A percentile compares a stretch with the other conserved stretches of the same genome.
Conservation (phyloP, 805 yeast genomes). For the Suhomyces sp. region DNA sequence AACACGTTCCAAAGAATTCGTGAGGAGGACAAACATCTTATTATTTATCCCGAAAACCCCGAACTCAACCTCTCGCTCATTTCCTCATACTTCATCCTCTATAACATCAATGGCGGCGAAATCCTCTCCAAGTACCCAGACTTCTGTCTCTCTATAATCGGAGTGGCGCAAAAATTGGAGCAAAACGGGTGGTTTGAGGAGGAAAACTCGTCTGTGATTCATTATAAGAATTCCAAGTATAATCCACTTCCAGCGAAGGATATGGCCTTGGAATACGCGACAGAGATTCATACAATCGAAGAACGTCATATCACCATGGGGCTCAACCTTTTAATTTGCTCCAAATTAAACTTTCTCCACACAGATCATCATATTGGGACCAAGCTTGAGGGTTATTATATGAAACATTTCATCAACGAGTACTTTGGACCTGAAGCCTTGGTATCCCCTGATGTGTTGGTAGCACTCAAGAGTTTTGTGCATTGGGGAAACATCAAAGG, state of each 20-base stretch:
- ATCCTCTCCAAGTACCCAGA: conserved; percentile 37
- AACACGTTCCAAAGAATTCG: conserved; percentile 49
- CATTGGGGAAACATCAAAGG: conserved; percentile 58
- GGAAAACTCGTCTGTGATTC: conserved; percentile 42
- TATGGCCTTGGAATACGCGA: conserved; percentile 33
- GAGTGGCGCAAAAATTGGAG: conserved; percentile 51
- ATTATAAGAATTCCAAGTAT: conserved; percentile 31
- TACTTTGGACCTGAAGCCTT: conserved; percentile 43
- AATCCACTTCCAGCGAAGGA: conserved; percentile 28
- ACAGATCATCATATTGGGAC: conserved; percentile 57
- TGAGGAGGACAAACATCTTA: conserved; percentile 49
- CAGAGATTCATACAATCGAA: conserved; percentile 21
- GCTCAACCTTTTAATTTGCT: conserved; percentile 40
- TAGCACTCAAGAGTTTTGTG: conserved; percentile 49
- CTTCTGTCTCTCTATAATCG: conserved; percentile 48
- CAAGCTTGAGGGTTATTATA: conserved; percentile 45
- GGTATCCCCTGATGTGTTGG: conserved; percentile 41
- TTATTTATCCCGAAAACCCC: conserved; percentile 33
- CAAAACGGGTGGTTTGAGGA: conserved; percentile 49
- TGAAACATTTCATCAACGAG: conserved; percentile 37
- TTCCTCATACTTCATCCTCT: conserved; percentile 46
- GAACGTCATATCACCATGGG: conserved; percentile 43
- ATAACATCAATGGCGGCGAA: conserved; percentile 34
- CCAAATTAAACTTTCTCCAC: conserved; percentile 53
- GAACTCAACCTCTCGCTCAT: conserved; percentile 35